A percentile compares a stretch with the other conserved stretches of the same genome.
Conservation (phyloP, 2,329 filamentous ascomycete species). For the Zymoseptoria brevis region DNA sequence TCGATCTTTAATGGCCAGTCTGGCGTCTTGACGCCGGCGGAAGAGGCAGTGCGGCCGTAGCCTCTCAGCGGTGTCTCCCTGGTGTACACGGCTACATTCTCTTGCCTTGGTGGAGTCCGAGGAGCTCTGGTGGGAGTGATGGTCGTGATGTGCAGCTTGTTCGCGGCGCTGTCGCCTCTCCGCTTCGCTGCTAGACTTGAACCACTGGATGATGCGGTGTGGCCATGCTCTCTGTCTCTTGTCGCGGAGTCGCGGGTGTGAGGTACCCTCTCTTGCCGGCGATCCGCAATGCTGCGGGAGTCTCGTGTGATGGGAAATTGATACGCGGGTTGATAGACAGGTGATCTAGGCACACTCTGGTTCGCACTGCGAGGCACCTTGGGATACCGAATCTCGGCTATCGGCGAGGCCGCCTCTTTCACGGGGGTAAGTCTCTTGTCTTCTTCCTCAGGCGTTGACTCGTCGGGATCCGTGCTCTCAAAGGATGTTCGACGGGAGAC, state of each 20-base stretch:
- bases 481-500: conserved; percentile 37
- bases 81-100: not conserved
- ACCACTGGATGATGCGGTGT: conserved; percentile 15
- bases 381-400: conserved; percentile 39
- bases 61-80: conserved; percentile 23
- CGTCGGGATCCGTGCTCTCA: conserved; percentile 38
- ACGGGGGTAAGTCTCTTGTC: conserved; percentile 37
- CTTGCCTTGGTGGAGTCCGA: not conserved
- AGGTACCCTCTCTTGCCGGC: not conserved
- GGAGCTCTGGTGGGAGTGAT: conserved; percentile 13
- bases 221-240: conserved; percentile 5
- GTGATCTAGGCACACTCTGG: conserved; percentile 36
- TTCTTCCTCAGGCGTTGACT: conserved; percentile 41
- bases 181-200: conserved; percentile 33
- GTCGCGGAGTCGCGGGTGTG: conserved; percentile 7
- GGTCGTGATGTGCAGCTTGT: conserved; percentile 29
- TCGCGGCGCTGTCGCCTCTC: conserved; percentile 28
- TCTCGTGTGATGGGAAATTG: not conserved
- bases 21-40: conserved; percentile 2
- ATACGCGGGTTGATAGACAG: conserved; percentile 3
- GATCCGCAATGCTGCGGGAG: not conserved
- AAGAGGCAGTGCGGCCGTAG: conserved; percentile 19
- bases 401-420: conserved; percentile 32
- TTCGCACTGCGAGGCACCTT: conserved; percentile 42
- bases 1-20: conserved; percentile 10